Evolutionary conservation across 345 rosid genomes (phyloP), one percentile per base, ranked within the genome.

Genomic region (Combretum micranthum): DNA sequence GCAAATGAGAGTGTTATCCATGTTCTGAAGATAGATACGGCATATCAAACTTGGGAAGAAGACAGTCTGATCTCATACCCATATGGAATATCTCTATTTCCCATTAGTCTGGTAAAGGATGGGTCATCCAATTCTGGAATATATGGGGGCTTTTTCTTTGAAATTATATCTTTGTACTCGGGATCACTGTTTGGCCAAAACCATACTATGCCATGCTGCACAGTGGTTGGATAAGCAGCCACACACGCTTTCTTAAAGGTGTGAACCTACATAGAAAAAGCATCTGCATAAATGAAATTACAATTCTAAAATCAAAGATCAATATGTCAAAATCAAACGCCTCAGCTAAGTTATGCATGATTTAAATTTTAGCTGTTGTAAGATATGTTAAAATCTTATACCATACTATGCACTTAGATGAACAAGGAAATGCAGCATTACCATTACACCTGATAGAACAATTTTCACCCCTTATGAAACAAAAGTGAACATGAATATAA

Each of bases 161-260:
- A 60, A 42, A 85, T 52, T 47, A 87, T 77, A 49, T 91, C 82
- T 69, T 75, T 85, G 81, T 68, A 82, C 52, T 67, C 72, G 47
- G 96, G 86, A 77, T 86, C 95, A 55, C 67, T 50, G 53, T 81
- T 88, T 13, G 98, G 98, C 96, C 98, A 91, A 77, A 91, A 80
- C 98, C 96, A 91, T 52, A 91, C 74, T 15, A 91, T 82, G 47
- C 79, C 94, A 63, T 85, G 86, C 45, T 91, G 90, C 57, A 87
- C 79, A 2, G 75, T 64, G 64, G 77, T 83, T 19, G 96, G 95
- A 66, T 91, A 91, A 60, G 62, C 90, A 43, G 81, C 79, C 26
- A 67, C 92, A 63, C 96, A 83, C 20, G 97, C 91, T 82, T 80
- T 70, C 76, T 82, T 80, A 60, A 70, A 85, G 53, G 96, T 74